Conservation (phyloP, 345 rosid species). For the Mallotus nudiflorus region DNA sequence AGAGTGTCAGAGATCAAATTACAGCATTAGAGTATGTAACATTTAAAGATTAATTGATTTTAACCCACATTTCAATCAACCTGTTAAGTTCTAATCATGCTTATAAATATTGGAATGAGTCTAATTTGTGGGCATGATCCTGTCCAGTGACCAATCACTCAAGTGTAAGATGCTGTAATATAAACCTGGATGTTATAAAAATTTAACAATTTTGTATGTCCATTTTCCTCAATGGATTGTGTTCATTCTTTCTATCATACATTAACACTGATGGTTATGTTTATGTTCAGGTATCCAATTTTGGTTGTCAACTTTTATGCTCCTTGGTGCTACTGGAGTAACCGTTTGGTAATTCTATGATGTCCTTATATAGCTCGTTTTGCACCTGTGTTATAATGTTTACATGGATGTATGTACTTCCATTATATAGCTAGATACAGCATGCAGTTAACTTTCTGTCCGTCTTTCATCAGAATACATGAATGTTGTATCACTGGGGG, state of each 20-base stretch:
- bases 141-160: background rate
- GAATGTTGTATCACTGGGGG: background rate
- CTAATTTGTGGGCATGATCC: background rate
- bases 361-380: constrained; percentile 11
- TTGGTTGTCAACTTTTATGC: constrained; percentile 91
- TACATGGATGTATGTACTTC: too few species aligned
- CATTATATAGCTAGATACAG: too few species aligned
- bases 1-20: background rate
- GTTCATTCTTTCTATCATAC: too few species aligned
- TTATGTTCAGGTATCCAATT: constrained; percentile 74
- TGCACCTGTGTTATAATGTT: background rate
- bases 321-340: constrained; percentile 98
- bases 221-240: too few species aligned
- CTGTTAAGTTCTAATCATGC: background rate
- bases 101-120: background rate
- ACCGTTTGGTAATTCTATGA: constrained; percentile 68
- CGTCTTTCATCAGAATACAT: background rate
- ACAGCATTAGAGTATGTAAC: background rate
- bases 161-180: background rate
- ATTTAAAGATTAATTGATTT: background rate
- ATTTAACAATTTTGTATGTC: too few species aligned
- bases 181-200: background rate
- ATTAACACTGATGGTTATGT: background rate
- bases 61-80: background rate
- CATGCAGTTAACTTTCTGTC: background rate